Percentiles rank a stretch among this genome's conserved stretches.
These are phyloP conservation scores for Penicillium angulare DNA, from an alignment of 495 filamentous ascomycete genomes.

Conservation along the genomic window DNA sequence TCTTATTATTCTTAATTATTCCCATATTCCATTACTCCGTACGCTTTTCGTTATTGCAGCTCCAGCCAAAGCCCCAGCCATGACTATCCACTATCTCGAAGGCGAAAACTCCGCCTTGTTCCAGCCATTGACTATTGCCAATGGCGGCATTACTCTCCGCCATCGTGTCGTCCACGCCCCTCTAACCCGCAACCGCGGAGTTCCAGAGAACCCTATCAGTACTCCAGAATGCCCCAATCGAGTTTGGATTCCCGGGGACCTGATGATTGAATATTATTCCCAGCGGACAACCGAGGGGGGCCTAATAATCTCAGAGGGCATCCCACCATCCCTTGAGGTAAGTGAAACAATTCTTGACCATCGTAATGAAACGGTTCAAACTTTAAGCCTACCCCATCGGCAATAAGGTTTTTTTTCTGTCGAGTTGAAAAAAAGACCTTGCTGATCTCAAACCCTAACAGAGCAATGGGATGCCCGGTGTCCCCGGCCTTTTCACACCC, in stretches of 20 bases:
- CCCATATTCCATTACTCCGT: too few relatives aligned
- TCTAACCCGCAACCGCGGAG: conserved; percentile 52
- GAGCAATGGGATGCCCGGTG: conserved; percentile 47
- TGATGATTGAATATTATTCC: conserved; percentile 53
- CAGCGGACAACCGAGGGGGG: conserved; percentile 54
- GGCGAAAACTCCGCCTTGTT: conserved; percentile 46
- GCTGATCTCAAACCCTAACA: conserved; percentile 4
- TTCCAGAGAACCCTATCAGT: conserved; percentile 33
- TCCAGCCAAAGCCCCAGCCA: conserved; percentile 4
- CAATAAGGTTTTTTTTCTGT: conserved; percentile 5
- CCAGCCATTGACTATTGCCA: conserved; percentile 47
- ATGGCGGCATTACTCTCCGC: conserved; percentile 47
- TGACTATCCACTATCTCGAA: conserved; percentile 23
- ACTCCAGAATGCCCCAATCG: conserved; percentile 45
- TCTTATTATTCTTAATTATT: too few relatives aligned
- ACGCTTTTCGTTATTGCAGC: too few relatives aligned
- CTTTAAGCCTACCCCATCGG: background rate
- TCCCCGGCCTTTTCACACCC: conserved; percentile 49
- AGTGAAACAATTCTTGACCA: background rate
- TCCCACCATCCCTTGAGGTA: conserved; percentile 50
- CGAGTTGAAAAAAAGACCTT: too few relatives aligned
- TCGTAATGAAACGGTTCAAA: background rate
- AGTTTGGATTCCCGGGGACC: conserved; percentile 44
- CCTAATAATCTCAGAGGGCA: conserved; percentile 55
- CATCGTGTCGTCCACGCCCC: conserved; percentile 58